Conservation (phyloP, 345 rosid genomes). For the Mallotus nudiflorus region DNA sequence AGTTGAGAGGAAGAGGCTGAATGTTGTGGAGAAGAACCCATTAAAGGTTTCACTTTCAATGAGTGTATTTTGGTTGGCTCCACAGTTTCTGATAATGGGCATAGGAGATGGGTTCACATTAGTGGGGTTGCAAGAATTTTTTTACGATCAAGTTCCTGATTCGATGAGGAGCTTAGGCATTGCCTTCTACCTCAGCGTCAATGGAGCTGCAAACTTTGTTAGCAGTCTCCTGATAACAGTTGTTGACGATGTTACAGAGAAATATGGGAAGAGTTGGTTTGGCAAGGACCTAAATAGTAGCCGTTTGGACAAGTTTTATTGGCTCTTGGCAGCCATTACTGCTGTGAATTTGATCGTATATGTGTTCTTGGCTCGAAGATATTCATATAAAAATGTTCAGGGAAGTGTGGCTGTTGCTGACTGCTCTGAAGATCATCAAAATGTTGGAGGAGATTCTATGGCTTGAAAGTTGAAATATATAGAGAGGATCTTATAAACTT, state of each 20-base stretch:
- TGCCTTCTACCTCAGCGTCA: slow-evolving; percentile 79
- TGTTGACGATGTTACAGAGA: slow-evolving; percentile 13
- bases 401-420: slow-evolving; percentile 48
- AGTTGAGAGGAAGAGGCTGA: slow-evolving; percentile 63
- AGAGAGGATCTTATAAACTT: too few relatives aligned
- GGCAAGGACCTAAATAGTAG: slow-evolving; percentile 81
- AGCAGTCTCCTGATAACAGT: slow-evolving; percentile 69
- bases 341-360: slow-evolving; percentile 48
- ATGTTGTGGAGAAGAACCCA: slow-evolving; percentile 31
- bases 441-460: too few relatives aligned
- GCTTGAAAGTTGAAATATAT: too few relatives aligned
- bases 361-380: slow-evolving; percentile 55
- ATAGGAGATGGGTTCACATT: slow-evolving; percentile 71
- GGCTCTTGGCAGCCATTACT: slow-evolving; percentile 59
- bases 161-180: slow-evolving; percentile 93
- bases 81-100: slow-evolving; percentile 72
- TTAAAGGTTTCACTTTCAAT: slow-evolving; percentile 48
- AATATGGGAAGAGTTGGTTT: slow-evolving; percentile 38
- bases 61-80: slow-evolving; percentile 86
- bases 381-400: slow-evolving; percentile 76
- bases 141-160: slow-evolving; percentile 94
- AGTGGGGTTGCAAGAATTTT: slow-evolving; percentile 88
- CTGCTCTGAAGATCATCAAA: too few relatives aligned
- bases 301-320: slow-evolving; percentile 70
- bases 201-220: slow-evolving; percentile 72